Conservation (phyloP, 192 early-diverging fungal species). For the Coemansia sp. region DNA sequence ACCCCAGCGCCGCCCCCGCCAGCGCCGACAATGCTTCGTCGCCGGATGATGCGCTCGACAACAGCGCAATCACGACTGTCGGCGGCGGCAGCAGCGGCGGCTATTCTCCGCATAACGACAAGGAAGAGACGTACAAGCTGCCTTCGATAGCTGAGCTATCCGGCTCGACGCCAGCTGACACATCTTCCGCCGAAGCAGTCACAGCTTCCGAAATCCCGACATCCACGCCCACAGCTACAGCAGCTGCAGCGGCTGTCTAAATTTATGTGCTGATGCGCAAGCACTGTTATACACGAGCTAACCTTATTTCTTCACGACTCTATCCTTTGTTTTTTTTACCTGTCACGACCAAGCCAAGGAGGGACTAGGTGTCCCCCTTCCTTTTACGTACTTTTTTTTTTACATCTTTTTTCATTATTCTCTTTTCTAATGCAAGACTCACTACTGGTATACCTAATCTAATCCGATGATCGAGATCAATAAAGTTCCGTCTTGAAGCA, state of each 20-base stretch:
- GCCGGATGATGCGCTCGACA: neutral
- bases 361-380: too few species aligned
- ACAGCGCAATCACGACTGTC: neutral
- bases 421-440: neutral
- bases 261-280: neutral
- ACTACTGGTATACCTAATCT: neutral
- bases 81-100: neutral
- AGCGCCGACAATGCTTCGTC: neutral
- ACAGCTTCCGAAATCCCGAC: neutral
- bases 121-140: neutral
- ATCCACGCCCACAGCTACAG: neutral
- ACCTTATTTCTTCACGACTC: too few species aligned
- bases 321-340: too few species aligned
- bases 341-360: too few species aligned
- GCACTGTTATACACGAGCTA: too few species aligned
- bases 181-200: neutral
- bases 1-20: neutral
- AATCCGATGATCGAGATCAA: neutral
- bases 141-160: neutral
- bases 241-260: neutral
- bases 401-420: too few species aligned
- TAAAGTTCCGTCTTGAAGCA: neutral
- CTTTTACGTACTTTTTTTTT: too few species aligned
- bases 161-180: neutral
- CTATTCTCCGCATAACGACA: constrained; percentile 2